Percentiles rank a stretch among this genome's conserved stretches.
Conservation (phyloP, 306 rosid species). For the Lithocarpus polystachyus region DNA sequence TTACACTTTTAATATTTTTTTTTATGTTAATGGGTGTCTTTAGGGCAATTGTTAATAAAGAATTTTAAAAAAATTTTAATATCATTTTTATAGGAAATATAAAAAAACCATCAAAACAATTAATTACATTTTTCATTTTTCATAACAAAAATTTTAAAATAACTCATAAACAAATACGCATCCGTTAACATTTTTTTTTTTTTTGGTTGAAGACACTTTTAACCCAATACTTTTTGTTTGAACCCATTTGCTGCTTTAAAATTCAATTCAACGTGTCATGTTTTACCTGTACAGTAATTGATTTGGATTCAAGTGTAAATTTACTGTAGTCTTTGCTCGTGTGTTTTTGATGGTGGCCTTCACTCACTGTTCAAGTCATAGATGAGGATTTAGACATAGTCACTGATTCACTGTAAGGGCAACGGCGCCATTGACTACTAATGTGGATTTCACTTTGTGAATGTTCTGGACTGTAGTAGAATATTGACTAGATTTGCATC, state of each 20-base stretch:
- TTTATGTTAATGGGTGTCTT: too few relatives aligned
- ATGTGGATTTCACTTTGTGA: neutral
- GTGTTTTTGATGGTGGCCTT: neutral
- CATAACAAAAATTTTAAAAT: too few relatives aligned
- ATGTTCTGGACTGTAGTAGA: neutral
- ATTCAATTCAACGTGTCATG: too few relatives aligned
- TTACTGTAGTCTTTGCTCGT: neutral
- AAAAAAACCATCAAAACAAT: too few relatives aligned
- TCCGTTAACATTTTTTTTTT: too few relatives aligned
- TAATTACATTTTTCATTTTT: too few relatives aligned
- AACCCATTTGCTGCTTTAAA: too few relatives aligned
- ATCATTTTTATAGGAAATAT: too few relatives aligned
- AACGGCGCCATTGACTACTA: neutral
- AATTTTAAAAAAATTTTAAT: rapidly evolving
- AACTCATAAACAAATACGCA: rapidly evolving
- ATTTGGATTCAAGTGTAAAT: neutral
- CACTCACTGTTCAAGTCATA: neutral
- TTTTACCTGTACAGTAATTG: neutral
- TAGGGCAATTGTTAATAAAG: rapidly evolving
- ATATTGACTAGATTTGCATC: neutral
- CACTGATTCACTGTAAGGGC: neutral
- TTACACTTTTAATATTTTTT: too few relatives aligned
- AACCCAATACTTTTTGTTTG: too few relatives aligned
- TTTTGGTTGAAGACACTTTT: too few relatives aligned
- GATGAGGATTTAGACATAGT: neutral